These are phyloP conservation scores for Crucibulum laeve DNA, from an alignment of 768 basidiomycete species.

Conservation along the genomic window DNA sequence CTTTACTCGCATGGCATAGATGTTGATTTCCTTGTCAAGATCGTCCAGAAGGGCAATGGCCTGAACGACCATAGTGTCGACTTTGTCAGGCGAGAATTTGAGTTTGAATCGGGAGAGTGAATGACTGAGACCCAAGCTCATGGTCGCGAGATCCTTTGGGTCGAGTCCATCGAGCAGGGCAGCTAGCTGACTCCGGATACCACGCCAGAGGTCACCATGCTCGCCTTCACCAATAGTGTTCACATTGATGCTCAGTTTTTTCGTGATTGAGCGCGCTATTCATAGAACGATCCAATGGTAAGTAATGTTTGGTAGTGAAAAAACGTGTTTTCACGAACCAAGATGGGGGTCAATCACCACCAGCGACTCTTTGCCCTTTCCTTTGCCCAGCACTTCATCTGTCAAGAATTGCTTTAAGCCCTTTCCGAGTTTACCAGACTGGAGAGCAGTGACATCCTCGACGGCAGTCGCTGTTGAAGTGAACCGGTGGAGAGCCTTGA, in stretches of 20 bases:
- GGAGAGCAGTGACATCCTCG: conserved; percentile 91
- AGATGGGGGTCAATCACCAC: conserved; percentile 89
- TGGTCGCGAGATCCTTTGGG: conserved; percentile 92
- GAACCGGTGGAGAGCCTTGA: conserved; percentile 95
- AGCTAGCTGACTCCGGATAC: conserved; percentile 87
- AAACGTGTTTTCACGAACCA: conserved; percentile 44
- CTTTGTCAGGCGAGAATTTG: conserved; percentile 99
- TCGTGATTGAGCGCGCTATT: conserved; percentile 80
- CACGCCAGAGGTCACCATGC: conserved; percentile 81
- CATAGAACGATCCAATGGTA: conserved; percentile 1
- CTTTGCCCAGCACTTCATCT: conserved; percentile 82
- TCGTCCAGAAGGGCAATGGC: conserved; percentile 97
- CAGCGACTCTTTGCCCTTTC: conserved; percentile 81
- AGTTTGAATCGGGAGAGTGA: conserved; percentile 97
- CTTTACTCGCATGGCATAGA: conserved; percentile 99
- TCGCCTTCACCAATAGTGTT: conserved; percentile 51
- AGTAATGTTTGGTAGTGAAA: not conserved
- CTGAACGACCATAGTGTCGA: conserved; percentile 99
- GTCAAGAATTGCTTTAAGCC: conserved; percentile 91
- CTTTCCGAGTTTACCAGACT: conserved; percentile 91
- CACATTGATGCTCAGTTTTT: conserved; percentile 92
- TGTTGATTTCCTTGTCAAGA: conserved; percentile 99
- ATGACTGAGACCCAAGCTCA: conserved; percentile 97
- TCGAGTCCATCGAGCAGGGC: conserved; percentile 86
- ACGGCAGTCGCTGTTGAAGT: conserved; percentile 95